phyloP scores from a whole-genome alignment of 345 rosid species.

The Rhizophora mangle region DNA sequence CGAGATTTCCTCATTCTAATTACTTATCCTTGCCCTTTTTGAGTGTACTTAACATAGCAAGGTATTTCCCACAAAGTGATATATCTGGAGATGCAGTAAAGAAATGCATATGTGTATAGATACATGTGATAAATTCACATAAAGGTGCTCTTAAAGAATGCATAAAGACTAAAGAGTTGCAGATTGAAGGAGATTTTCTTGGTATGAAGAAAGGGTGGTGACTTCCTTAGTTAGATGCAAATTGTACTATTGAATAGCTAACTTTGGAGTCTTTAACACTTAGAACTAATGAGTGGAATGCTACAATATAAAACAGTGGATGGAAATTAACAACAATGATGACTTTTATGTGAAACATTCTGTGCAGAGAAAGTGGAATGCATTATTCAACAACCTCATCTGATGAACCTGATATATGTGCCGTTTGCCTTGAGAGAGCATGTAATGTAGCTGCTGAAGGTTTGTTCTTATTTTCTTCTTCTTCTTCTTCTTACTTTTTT shows the following conservation, averaged over 20 bases:
- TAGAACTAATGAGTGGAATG: no score
- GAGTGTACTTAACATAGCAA: conserved; percentile 87
- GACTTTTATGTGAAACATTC: background rate
- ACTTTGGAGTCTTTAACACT: no score
- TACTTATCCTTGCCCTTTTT: conserved; percentile 85
- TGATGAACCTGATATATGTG: conserved; percentile 82
- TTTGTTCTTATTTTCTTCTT: conserved; percentile 25
- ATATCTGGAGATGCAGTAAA: background rate
- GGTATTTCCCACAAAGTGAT: conserved; percentile 40
- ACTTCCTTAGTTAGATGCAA: no score
- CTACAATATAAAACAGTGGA: no score
- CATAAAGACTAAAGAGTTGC: background rate
- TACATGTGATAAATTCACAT: background rate
- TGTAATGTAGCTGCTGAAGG: conserved; percentile 97
- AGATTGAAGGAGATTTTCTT: background rate
- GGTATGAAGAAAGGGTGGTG: no score
- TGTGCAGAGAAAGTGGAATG: conserved; percentile 74
- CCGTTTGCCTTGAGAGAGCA: conserved; percentile 88
- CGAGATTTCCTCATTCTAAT: conserved; percentile 71
- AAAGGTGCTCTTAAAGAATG: background rate
- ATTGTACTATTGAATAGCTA: no score
- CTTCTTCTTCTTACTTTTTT: no score
- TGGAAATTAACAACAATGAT: no score
- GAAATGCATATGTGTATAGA: background rate
- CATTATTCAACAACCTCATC: conserved; percentile 51